Evolutionary conservation across 768 basidiomycete species (phyloP).

Genomic region (Xerocomellus chrysenteron): DNA sequence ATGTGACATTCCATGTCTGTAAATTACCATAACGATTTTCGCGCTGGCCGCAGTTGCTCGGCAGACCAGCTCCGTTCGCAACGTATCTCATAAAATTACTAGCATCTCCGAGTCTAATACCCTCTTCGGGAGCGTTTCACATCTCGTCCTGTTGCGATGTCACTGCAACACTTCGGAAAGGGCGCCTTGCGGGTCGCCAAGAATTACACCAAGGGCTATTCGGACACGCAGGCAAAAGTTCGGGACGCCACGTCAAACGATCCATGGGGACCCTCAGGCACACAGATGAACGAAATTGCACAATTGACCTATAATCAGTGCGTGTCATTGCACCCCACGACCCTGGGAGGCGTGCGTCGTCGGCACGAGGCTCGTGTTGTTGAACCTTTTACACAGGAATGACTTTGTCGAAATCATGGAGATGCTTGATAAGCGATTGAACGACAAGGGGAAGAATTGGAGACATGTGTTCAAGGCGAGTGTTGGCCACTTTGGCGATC

Average conservation of each 20-base stretch:
- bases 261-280: constrained; percentile 95
- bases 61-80: constrained; percentile 20
- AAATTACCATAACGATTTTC: not conserved
- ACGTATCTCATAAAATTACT: constrained; percentile 10
- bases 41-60: constrained; percentile 6
- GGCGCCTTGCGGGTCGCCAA: constrained; percentile 85
- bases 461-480: constrained; percentile 96
- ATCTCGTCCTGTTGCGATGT: constrained; percentile 31
- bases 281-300: constrained; percentile 99
- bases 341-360: not conserved
- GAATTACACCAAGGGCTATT: constrained; percentile 95
- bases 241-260: constrained; percentile 97
- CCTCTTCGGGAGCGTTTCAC: not conserved
- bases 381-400: constrained; percentile 44
- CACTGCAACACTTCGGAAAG: constrained; percentile 80
- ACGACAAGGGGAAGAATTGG: constrained; percentile 99
- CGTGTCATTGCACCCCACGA: constrained; percentile 24
- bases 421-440: constrained; percentile 97
- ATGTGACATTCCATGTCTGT: not conserved
- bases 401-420: constrained; percentile 99
- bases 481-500: not conserved
- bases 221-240: constrained; percentile 92
- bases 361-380: not conserved
- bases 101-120: constrained; percentile 9
- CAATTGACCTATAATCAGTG: constrained; percentile 97